Percentiles rank a stretch among this genome's conserved stretches.
Evolutionary conservation across 2,329 filamentous ascomycete species (phyloP).

Genomic region (Hyphodiscus sp.): DNA sequence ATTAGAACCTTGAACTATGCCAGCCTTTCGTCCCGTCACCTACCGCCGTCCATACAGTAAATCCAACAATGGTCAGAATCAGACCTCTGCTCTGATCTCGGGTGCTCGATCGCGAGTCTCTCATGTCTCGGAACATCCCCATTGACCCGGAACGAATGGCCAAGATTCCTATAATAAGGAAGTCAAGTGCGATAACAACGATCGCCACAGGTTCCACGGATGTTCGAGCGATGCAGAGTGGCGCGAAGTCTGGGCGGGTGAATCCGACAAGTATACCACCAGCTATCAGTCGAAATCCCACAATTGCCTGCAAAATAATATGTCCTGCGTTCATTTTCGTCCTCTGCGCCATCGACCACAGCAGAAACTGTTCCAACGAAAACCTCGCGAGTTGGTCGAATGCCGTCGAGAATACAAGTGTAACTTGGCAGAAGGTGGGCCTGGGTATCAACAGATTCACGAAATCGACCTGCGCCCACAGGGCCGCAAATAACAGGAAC

Average conservation of each 20-base stretch:
- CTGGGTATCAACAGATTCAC: conserved; percentile 24
- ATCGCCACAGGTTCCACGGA: conserved; percentile 25
- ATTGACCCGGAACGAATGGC: conserved; percentile 20
- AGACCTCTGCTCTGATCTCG: conserved; percentile 23
- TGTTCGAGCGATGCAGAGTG: conserved; percentile 27
- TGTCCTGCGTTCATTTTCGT: conserved; percentile 22
- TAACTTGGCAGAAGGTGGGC: conserved; percentile 23
- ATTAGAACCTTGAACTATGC: conserved; percentile 11
- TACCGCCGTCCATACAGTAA: conserved; percentile 28
- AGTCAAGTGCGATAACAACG: conserved; percentile 26
- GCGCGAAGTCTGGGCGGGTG: conserved; percentile 27
- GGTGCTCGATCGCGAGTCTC: conserved; percentile 9
- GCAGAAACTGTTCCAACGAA: conserved; percentile 28
- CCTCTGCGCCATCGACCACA: conserved; percentile 28
- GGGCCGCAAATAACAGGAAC: conserved; percentile 29
- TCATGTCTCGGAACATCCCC: conserved; percentile 17
- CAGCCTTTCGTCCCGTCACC: background rate
- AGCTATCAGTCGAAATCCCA: conserved; percentile 24
- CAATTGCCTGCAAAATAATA: conserved; percentile 24
- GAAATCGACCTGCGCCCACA: conserved; percentile 30
- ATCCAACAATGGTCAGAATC: conserved; percentile 21
- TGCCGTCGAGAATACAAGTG: conserved; percentile 24
- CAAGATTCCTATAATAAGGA: conserved; percentile 25
- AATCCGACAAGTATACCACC: conserved; percentile 28
- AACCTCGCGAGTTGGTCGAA: conserved; percentile 30